These are phyloP conservation scores for Cerioporus squamosus DNA, from an alignment of 1,284 basidiomycete species.

Conservation along the genomic window DNA sequence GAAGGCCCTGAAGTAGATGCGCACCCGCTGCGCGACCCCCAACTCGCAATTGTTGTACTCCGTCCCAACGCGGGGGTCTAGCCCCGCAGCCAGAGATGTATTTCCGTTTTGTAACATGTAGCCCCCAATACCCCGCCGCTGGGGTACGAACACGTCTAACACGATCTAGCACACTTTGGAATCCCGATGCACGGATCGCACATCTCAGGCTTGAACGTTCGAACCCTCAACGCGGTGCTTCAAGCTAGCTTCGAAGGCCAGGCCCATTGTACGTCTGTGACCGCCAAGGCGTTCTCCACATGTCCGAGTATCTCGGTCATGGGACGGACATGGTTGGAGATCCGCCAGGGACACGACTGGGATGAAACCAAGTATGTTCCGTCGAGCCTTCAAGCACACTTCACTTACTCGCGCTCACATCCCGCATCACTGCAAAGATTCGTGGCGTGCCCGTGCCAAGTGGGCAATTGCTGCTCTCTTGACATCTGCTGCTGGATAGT, in stretches of 20 bases:
- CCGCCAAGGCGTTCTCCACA: neutral
- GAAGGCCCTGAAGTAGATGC: slow-evolving; percentile 66
- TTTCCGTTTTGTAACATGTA: slow-evolving; percentile 27
- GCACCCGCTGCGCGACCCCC: neutral
- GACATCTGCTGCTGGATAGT: neutral
- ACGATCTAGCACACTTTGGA: neutral
- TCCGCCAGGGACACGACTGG: slow-evolving; percentile 6
- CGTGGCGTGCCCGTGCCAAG: neutral
- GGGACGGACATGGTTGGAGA: slow-evolving; percentile 3
- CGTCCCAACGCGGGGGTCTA: neutral
- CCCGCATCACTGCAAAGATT: neutral
- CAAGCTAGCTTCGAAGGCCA: neutral
- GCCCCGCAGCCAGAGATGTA: slow-evolving; percentile 20
- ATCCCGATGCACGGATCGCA: too few relatives aligned
- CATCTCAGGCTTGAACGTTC: too few relatives aligned
- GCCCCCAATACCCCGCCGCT: slow-evolving; percentile 4
- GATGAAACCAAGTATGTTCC: slow-evolving; percentile 3
- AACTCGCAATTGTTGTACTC: neutral
- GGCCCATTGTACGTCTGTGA: neutral
- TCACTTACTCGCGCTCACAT: neutral
- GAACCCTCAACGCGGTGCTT: too few relatives aligned
- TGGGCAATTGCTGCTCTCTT: neutral
- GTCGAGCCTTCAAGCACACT: slow-evolving; percentile 3
- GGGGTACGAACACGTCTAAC: slow-evolving; percentile 2
- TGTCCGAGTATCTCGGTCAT: slow-evolving; percentile 7